These are phyloP conservation scores for Sporodiniella umbellata DNA, from an alignment of 371 early-diverging fungal species.

Conservation along the genomic window DNA sequence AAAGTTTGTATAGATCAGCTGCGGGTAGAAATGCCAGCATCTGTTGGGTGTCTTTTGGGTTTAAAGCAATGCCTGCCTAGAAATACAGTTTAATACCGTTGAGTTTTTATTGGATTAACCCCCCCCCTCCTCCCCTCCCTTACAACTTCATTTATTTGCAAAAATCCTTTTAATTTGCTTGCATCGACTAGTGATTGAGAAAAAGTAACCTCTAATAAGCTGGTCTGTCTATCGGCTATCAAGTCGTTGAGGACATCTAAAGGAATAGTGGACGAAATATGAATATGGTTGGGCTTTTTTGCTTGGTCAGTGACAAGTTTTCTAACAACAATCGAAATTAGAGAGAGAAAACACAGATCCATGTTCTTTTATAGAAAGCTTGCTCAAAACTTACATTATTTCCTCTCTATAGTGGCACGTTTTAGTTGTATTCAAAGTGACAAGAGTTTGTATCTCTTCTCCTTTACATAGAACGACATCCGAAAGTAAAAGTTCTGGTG, in stretches of 20 bases:
- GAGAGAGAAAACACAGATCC: too few species aligned
- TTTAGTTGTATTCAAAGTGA: constrained; percentile 1
- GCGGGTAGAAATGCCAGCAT: constrained; percentile 9
- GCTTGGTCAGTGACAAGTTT: background rate
- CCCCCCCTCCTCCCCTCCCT: background rate
- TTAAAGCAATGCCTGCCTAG: constrained; percentile 8
- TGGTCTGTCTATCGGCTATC: background rate
- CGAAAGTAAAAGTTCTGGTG: background rate
- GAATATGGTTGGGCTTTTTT: background rate
- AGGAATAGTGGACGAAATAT: constrained; percentile 2
- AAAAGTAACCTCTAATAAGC: background rate
- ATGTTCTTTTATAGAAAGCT: too few species aligned
- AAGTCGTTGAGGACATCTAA: background rate
- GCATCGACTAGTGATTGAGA: background rate
- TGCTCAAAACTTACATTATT: constrained; percentile 6
- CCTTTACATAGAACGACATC: background rate
- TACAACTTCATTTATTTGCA: constrained; percentile 16
- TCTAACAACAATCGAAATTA: background rate
- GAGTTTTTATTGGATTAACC: background rate
- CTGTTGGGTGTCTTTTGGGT: constrained; percentile 2
- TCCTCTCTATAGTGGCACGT: constrained; percentile 2
- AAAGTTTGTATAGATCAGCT: constrained; percentile 5
- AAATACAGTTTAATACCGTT: background rate
- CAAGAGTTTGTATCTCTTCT: background rate
- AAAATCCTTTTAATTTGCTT: constrained; percentile 14